phyloP scores from a whole-genome alignment of 257 asterid genomes.

The Solanum peruvianum region DNA sequence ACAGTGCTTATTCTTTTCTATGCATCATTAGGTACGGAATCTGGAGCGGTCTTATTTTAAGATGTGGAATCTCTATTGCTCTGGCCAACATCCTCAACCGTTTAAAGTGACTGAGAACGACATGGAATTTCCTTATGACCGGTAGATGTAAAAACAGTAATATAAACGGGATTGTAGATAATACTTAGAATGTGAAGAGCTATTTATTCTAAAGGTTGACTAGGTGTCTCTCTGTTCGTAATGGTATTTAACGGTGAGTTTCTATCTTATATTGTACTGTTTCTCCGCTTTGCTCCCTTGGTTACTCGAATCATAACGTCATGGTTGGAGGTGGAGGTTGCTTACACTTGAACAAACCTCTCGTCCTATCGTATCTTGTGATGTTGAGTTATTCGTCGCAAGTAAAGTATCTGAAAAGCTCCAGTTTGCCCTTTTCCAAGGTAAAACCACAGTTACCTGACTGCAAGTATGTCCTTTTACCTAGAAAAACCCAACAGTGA shows the following conservation, averaged over 20 bases:
- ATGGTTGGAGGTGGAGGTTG: background rate
- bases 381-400: background rate
- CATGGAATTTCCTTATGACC: constrained; percentile 57
- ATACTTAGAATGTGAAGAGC: constrained; percentile 6
- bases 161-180: constrained; percentile 35
- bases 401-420: background rate
- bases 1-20: background rate
- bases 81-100: constrained; percentile 79
- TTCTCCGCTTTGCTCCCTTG: background rate
- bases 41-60: constrained; percentile 88
- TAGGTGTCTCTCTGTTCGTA: background rate
- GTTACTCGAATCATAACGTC: background rate
- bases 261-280: background rate
- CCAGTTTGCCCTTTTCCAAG: background rate
- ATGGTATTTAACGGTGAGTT: background rate
- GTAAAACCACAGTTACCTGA: background rate
- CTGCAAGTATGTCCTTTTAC: background rate
- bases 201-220: background rate
- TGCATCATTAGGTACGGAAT: constrained; percentile 56
- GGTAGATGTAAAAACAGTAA: constrained; percentile 8
- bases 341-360: background rate
- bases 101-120: constrained; percentile 82
- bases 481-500: background rate
- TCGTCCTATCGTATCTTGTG: background rate
- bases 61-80: constrained; percentile 94